Percentiles rank a stretch among this genome's conserved stretches.
Conservation (phyloP, 2,329 filamentous ascomycete species). For the Aplosporella prunicola region DNA sequence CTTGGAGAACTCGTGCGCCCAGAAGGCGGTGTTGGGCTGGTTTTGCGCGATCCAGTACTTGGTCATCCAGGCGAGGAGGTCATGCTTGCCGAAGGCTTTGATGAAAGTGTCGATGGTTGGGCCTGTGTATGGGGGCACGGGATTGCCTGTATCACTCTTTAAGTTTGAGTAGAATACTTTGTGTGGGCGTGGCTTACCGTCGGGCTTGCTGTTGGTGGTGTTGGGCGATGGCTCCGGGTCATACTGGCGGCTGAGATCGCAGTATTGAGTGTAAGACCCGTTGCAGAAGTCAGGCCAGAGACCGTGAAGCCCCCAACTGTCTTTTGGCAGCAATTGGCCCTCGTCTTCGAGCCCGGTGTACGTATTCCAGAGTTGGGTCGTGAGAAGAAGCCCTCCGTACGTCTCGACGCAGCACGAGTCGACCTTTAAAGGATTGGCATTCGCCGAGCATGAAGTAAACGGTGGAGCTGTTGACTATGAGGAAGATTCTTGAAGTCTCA, state of each 20-base stretch:
- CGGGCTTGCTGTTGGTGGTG: slow-evolving; percentile 49
- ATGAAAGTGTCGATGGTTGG: slow-evolving; percentile 51
- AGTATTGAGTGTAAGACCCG: slow-evolving; percentile 58
- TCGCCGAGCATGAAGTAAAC: slow-evolving; percentile 22
- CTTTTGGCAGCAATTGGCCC: slow-evolving; percentile 49
- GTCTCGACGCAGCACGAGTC: slow-evolving; percentile 59
- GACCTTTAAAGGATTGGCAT: slow-evolving; percentile 26
- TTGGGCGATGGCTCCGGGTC: slow-evolving; percentile 53
- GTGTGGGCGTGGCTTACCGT: slow-evolving; percentile 36
- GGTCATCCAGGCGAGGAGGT: slow-evolving; percentile 57
- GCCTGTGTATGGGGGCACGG: slow-evolving; percentile 51
- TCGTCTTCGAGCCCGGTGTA: slow-evolving; percentile 51
- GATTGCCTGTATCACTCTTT: slow-evolving; percentile 21
- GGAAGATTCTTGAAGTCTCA: slow-evolving; percentile 13
- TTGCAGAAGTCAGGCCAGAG: slow-evolving; percentile 47
- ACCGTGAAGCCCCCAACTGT: slow-evolving; percentile 53
- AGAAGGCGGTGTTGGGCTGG: slow-evolving; percentile 50
- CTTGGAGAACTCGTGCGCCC: slow-evolving; percentile 60
- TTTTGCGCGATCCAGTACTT: slow-evolving; percentile 53
- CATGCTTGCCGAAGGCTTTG: slow-evolving; percentile 46
- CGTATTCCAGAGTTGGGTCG: slow-evolving; percentile 56
- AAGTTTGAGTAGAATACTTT: too few species aligned
- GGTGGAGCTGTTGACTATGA: not conserved
- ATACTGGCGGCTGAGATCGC: slow-evolving; percentile 55
- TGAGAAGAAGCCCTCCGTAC: slow-evolving; percentile 52